These are phyloP conservation scores for Acacia concinna DNA, from an alignment of 331 rosid species.

Conservation along the genomic window DNA sequence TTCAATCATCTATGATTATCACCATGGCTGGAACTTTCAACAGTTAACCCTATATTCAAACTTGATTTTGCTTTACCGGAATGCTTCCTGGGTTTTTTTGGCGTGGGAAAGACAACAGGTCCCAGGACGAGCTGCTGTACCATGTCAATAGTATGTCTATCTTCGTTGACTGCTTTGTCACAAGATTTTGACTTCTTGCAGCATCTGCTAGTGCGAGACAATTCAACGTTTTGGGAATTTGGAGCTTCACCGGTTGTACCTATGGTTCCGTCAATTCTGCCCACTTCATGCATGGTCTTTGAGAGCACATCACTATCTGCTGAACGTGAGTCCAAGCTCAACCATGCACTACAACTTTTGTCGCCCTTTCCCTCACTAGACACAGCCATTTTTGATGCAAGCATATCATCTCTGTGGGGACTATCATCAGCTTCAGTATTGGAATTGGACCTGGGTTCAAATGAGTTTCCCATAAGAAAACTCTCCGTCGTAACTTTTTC, in stretches of 20 bases:
- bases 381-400: slow-evolving; percentile 41
- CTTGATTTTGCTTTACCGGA: slow-evolving; percentile 41
- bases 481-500: slow-evolving; percentile 29
- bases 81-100: slow-evolving; percentile 53
- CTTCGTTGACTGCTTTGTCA: slow-evolving; percentile 33
- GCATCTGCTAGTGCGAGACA: slow-evolving; percentile 37
- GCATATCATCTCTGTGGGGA: slow-evolving; percentile 28
- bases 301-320: slow-evolving; percentile 35
- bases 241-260: slow-evolving; percentile 27
- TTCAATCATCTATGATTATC: slow-evolving; percentile 31
- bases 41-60: slow-evolving; percentile 43
- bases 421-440: slow-evolving; percentile 42
- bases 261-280: neutral
- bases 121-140: slow-evolving; percentile 49
- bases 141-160: slow-evolving; percentile 31
- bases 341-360: slow-evolving; percentile 55
- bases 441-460: slow-evolving; percentile 38
- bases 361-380: slow-evolving; percentile 49
- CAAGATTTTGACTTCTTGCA: slow-evolving; percentile 36
- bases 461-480: slow-evolving; percentile 26
- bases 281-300: slow-evolving; percentile 25
- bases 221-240: slow-evolving; percentile 31
- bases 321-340: slow-evolving; percentile 62
- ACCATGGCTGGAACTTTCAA: slow-evolving; percentile 45
- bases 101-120: slow-evolving; percentile 38